These are phyloP conservation scores for Typha latifolia DNA, from an alignment of 176 grass and related monocot species.

Conservation along the genomic window DNA sequence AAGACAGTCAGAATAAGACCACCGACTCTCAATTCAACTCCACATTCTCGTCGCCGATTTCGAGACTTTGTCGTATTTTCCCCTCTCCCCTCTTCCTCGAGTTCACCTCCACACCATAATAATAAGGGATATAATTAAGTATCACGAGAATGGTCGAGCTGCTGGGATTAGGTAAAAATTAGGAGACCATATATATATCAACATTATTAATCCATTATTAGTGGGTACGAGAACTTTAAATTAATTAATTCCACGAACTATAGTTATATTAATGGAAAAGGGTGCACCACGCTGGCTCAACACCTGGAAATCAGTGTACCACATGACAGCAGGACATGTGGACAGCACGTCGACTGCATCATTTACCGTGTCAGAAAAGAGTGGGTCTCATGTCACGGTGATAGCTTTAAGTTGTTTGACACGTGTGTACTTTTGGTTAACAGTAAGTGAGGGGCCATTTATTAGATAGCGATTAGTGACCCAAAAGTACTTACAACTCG, in stretches of 20 bases:
- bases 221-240: background rate
- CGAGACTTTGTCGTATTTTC: no score
- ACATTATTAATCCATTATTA: no score
- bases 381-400: conserved; percentile 4
- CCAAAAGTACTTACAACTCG: background rate
- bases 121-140: no score
- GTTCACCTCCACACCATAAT: no score
- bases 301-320: conserved; percentile 6
- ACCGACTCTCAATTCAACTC: no score
- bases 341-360: conserved; percentile 15
- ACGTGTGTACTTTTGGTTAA: background rate
- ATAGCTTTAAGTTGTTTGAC: background rate
- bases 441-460: background rate
- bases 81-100: no score
- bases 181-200: no score
- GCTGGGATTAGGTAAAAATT: no score
- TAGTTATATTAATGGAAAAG: conserved; percentile 6
- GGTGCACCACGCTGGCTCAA: background rate
- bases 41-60: no score
- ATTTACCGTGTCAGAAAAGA: background rate
- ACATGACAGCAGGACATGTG: conserved; percentile 17
- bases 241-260: background rate
- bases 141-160: no score
- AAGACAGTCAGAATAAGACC: conserved; percentile 35
- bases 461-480: background rate